Percentiles rank a stretch among this genome's conserved stretches.
phyloP scores from a whole-genome alignment of 2,329 filamentous ascomycete species.

The Clonostachys chloroleuca region DNA sequence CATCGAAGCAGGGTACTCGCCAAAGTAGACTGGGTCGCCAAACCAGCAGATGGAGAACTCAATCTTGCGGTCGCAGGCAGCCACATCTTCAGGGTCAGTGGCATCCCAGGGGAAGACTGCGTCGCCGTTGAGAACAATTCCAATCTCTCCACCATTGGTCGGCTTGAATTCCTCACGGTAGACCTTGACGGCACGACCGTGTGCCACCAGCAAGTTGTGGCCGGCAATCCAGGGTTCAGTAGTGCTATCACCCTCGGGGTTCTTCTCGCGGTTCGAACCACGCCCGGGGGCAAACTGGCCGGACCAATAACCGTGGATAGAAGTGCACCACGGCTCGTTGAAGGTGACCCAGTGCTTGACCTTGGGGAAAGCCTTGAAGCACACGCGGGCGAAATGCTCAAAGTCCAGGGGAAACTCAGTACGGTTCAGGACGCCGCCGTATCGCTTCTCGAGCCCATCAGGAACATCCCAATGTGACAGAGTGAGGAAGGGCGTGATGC shows the following conservation, averaged over 20 bases:
- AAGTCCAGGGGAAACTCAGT: slow-evolving; percentile 80
- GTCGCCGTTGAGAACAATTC: slow-evolving; percentile 85
- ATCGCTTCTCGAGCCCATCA: slow-evolving; percentile 71
- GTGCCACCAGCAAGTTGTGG: slow-evolving; percentile 75
- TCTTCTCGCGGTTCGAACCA: slow-evolving; percentile 71
- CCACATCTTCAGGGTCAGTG: slow-evolving; percentile 67
- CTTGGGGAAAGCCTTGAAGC: slow-evolving; percentile 70
- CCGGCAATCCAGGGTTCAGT: slow-evolving; percentile 81
- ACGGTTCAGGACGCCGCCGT: slow-evolving; percentile 76
- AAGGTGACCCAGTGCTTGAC: slow-evolving; percentile 89
- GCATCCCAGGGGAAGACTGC: slow-evolving; percentile 81
- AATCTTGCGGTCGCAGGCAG: slow-evolving; percentile 74
- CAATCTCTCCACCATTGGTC: slow-evolving; percentile 70
- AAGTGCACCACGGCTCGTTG: slow-evolving; percentile 85
- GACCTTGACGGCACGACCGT: slow-evolving; percentile 74
- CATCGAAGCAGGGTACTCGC: slow-evolving; percentile 82
- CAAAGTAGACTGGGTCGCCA: slow-evolving; percentile 81
- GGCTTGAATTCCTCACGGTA: slow-evolving; percentile 81
- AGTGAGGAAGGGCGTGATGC: slow-evolving; percentile 77
- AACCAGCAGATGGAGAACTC: slow-evolving; percentile 90
- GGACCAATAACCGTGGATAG: slow-evolving; percentile 73
- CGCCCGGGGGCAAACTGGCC: slow-evolving; percentile 80
- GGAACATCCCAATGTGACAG: slow-evolving; percentile 89
- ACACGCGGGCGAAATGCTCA: slow-evolving; percentile 70
- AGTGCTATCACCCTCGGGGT: slow-evolving; percentile 64